These are phyloP conservation scores for Arabidopsis hybrid DNA, from an alignment of 441 rosid genomes.

Conservation along the genomic window DNA sequence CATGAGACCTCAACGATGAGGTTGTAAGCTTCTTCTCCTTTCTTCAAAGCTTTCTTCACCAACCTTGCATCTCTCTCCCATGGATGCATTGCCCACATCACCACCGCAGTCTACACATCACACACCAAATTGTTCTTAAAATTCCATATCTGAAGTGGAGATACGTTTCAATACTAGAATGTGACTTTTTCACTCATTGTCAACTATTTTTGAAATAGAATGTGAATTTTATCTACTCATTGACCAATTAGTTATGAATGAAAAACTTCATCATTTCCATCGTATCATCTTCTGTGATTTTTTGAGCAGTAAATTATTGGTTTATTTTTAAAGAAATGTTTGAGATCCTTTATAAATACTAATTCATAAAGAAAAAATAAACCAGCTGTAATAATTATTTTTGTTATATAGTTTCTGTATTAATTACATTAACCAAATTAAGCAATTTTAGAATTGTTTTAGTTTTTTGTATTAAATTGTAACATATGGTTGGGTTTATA, in stretches of 20 bases:
- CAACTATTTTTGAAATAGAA: neutral
- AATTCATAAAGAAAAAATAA: neutral
- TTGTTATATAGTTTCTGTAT: neutral
- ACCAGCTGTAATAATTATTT: neutral
- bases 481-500: neutral
- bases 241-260: neutral
- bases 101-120: slow-evolving; percentile 64
- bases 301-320: neutral
- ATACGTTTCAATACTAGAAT: neutral
- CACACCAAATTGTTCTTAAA: neutral
- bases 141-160: neutral
- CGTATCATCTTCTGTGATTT: neutral
- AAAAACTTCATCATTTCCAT: neutral
- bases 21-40: slow-evolving; percentile 59
- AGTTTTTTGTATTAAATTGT: neutral
- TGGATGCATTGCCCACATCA: slow-evolving; percentile 83
- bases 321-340: slow-evolving; percentile 1
- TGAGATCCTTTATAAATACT: neutral
- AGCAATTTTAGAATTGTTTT: neutral
- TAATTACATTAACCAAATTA: neutral
- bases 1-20: slow-evolving; percentile 80
- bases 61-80: slow-evolving; percentile 97
- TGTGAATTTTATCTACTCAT: neutral
- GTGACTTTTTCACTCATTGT: neutral
- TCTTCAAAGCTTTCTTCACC: slow-evolving; percentile 62